These are phyloP conservation scores for Carex myosuroides DNA, from an alignment of 176 grass and related monocot species.

Conservation along the genomic window DNA sequence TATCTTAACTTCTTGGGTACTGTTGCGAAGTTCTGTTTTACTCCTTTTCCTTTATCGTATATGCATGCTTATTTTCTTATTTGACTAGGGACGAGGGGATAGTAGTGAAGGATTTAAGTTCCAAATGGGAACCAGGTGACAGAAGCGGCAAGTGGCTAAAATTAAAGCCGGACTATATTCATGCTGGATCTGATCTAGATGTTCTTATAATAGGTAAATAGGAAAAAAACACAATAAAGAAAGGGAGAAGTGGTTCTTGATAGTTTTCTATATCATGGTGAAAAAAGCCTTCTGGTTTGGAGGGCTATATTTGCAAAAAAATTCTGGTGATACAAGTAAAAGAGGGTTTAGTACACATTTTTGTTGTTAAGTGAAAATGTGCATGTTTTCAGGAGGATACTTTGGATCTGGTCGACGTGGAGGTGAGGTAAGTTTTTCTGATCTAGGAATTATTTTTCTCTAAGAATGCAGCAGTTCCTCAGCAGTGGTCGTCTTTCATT, in stretches of 20 bases:
- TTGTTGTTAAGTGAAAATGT: constrained; percentile 15
- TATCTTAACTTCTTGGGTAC: background rate
- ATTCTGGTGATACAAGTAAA: background rate
- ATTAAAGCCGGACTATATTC: constrained; percentile 95
- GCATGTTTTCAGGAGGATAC: constrained; percentile 56
- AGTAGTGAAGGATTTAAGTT: constrained; percentile 83
- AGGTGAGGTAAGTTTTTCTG: constrained; percentile 53
- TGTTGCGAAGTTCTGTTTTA: background rate
- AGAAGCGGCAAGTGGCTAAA: constrained; percentile 93
- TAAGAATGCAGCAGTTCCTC: background rate
- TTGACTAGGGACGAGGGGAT: constrained; percentile 80
- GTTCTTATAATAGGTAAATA: constrained; percentile 83
- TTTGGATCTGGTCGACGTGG: constrained; percentile 92
- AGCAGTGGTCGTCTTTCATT: constrained; percentile 5
- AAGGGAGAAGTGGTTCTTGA: background rate
- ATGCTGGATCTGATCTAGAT: constrained; percentile 91
- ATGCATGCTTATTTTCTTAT: constrained; percentile 1
- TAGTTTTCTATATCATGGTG: background rate
- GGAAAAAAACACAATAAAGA: background rate
- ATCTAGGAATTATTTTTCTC: background rate
- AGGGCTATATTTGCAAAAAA: background rate
- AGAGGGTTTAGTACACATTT: constrained; percentile 12
- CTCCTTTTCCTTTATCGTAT: background rate
- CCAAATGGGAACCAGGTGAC: constrained; percentile 94
- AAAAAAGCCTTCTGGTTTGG: background rate